Conservation (phyloP, 2,329 filamentous ascomycete genomes). For the Colletotrichum caudatum region DNA sequence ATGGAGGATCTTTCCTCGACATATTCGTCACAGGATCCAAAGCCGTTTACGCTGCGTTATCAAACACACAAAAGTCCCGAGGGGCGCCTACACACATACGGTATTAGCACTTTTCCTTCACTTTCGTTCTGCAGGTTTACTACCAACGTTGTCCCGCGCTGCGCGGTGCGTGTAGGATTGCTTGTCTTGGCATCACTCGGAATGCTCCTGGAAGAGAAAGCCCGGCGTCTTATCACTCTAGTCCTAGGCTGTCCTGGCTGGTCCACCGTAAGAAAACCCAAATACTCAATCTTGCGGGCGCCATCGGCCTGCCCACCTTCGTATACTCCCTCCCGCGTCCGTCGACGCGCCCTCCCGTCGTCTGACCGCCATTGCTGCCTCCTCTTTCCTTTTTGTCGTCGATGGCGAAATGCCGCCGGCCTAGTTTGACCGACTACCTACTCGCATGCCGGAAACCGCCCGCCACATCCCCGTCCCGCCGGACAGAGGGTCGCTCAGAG, state of each 20-base stretch:
- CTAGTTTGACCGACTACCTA: conserved; percentile 18
- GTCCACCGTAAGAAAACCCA: background rate
- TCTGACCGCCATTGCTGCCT: conserved; percentile 39
- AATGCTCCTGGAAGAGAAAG: background rate
- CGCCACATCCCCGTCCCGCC: conserved; percentile 12
- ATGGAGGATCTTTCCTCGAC: conserved; percentile 54
- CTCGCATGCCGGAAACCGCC: conserved; percentile 31
- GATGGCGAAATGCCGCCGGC: background rate
- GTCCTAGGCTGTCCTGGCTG: too few species aligned
- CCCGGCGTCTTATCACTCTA: background rate
- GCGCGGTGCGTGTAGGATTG: background rate
- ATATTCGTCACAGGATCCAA: conserved; percentile 42
- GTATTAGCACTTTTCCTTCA: background rate
- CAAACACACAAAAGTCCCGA: too few species aligned
- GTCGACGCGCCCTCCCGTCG: conserved; percentile 29
- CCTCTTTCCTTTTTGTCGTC: conserved; percentile 27
- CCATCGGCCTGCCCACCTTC: conserved; percentile 24
- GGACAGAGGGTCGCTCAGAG: background rate
- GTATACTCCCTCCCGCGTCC: conserved; percentile 5
- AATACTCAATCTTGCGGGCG: background rate
- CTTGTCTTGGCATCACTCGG: background rate
- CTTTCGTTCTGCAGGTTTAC: background rate
- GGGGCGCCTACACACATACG: background rate
- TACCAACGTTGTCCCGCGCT: background rate
- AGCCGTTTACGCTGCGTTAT: background rate